phyloP scores from a whole-genome alignment of 2,329 filamentous ascomycete genomes.

The Verticillium dahliae region DNA sequence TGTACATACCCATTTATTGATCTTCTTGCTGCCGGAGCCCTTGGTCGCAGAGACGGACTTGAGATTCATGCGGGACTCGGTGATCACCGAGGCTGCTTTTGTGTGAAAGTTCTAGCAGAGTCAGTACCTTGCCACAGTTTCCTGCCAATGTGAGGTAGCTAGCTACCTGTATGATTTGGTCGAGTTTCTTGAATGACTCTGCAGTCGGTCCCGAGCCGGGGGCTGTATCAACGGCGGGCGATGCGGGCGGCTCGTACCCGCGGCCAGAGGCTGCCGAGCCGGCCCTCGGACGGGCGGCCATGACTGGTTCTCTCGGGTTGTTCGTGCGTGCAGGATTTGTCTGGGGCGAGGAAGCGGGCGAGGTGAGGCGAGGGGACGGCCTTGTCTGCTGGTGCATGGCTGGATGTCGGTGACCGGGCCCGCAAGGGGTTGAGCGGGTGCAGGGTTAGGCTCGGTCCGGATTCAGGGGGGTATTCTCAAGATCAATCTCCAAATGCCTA shows the following conservation, averaged over 20 bases:
- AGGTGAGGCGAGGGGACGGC: conserved; percentile 63
- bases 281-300: conserved; percentile 33
- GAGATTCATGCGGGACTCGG: conserved; percentile 73
- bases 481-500: conserved; percentile 7
- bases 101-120: conserved; percentile 73
- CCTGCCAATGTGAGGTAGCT: conserved; percentile 5
- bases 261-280: conserved; percentile 33
- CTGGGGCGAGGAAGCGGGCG: conserved; percentile 65
- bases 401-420: neutral
- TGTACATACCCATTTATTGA: conserved; percentile 78
- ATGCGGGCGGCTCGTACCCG: conserved; percentile 30
- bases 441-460: neutral
- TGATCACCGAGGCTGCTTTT: conserved; percentile 78
- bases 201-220: conserved; percentile 44
- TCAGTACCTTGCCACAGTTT: neutral
- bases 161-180: conserved; percentile 82
- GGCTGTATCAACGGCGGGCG: conserved; percentile 40
- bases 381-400: conserved; percentile 88
- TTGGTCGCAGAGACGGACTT: conserved; percentile 48
- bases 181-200: conserved; percentile 72
- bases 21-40: conserved; percentile 41
- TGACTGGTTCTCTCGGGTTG: conserved; percentile 60
- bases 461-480: conserved; percentile 2
- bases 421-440: neutral
- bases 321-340: conserved; percentile 68